These are phyloP conservation scores for Syzygium syzygioides DNA, from an alignment of 441 rosid species.

Conservation along the genomic window DNA sequence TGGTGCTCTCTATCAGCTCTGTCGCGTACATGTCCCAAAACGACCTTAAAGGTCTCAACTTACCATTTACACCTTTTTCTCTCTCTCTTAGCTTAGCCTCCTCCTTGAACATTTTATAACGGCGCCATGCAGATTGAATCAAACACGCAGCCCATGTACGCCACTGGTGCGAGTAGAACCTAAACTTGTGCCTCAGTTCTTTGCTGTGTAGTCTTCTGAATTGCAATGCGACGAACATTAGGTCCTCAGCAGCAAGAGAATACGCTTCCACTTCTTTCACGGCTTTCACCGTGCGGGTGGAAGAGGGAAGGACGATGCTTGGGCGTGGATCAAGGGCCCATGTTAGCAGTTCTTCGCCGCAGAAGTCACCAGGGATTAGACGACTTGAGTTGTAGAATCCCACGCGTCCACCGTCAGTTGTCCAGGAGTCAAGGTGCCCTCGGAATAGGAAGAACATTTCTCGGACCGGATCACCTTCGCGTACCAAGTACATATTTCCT, in stretches of 20 bases:
- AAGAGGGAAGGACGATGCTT: constrained; percentile 46
- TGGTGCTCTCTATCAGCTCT: constrained; percentile 26
- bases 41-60: constrained; percentile 8
- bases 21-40: constrained; percentile 20
- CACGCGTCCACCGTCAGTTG: constrained; percentile 55
- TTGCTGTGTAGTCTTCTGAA: constrained; percentile 60
- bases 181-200: constrained; percentile 51
- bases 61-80: constrained; percentile 21
- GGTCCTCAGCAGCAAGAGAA: constrained; percentile 55
- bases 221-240: constrained; percentile 60
- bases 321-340: constrained; percentile 71
- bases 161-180: constrained; percentile 72
- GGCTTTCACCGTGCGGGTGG: constrained; percentile 63
- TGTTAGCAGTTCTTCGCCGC: constrained; percentile 61
- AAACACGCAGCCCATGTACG: constrained; percentile 70
- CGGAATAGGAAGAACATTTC: constrained; percentile 63
- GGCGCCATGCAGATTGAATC: constrained; percentile 53
- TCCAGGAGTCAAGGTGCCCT: constrained; percentile 63
- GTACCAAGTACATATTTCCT: constrained; percentile 43
- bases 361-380: constrained; percentile 60
- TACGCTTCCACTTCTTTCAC: constrained; percentile 63
- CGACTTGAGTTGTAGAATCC: constrained; percentile 59
- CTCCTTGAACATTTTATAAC: constrained; percentile 39
- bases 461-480: constrained; percentile 65
- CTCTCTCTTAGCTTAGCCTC: constrained; percentile 42